These are phyloP conservation scores for Naganishia antarctica DNA, from an alignment of 768 basidiomycete genomes.

Conservation along the genomic window DNA sequence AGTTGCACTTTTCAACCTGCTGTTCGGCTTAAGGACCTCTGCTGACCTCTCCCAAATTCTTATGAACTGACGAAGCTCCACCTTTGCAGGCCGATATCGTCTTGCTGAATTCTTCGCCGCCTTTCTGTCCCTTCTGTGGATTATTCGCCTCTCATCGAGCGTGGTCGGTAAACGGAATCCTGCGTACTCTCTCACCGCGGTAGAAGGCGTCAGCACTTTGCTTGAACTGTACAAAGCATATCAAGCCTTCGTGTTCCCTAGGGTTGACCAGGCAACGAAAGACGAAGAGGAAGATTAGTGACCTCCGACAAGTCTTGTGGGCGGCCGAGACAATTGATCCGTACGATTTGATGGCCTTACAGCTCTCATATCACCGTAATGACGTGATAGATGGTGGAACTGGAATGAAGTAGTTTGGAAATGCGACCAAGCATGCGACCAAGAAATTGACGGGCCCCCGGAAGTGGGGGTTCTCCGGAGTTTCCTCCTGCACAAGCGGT, in stretches of 20 bases:
- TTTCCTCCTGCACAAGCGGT: too few relatives aligned
- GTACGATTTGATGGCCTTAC: background rate
- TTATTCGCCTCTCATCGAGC: background rate
- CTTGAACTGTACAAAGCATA: slow-evolving; percentile 2
- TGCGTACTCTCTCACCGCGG: background rate
- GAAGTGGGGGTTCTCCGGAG: too few relatives aligned
- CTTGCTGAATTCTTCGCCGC: background rate
- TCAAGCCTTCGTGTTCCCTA: slow-evolving; percentile 1
- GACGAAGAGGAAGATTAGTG: background rate
- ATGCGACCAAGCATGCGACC: too few relatives aligned
- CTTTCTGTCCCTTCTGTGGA: background rate
- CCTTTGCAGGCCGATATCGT: slow-evolving; percentile 11
- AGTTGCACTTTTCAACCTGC: background rate
- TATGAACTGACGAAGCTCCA: background rate
- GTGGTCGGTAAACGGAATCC: slow-evolving; percentile 8
- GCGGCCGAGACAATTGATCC: too few relatives aligned
- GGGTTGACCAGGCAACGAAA: background rate
- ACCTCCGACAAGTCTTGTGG: too few relatives aligned
- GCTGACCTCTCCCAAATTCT: background rate
- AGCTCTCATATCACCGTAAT: too few relatives aligned
- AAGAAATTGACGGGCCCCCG: too few relatives aligned
- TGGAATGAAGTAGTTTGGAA: too few relatives aligned
- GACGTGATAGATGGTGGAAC: too few relatives aligned
- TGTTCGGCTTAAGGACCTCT: background rate
- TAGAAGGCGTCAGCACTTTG: background rate